phyloP scores from a whole-genome alignment of 2,329 filamentous ascomycete genomes.

The Epicoccum sorghinum region DNA sequence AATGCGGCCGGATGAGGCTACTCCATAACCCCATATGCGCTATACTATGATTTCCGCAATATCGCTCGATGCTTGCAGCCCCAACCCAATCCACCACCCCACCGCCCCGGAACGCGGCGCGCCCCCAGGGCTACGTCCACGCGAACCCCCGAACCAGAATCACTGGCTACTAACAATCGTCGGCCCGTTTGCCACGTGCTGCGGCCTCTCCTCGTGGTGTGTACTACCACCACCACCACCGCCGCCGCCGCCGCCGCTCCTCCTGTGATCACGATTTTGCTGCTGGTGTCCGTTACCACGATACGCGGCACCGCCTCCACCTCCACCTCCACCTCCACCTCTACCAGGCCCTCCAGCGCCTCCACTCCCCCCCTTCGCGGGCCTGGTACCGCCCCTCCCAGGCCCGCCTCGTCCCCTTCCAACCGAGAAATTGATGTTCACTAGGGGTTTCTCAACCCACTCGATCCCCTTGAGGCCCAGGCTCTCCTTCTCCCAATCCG shows the following conservation, averaged over 20 bases:
- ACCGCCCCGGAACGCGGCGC: no score
- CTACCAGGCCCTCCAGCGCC: constrained; percentile 5
- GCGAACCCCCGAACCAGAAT: background rate
- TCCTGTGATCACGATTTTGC: constrained; percentile 9
- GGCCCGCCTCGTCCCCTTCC: constrained; percentile 35
- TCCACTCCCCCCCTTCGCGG: constrained; percentile 1
- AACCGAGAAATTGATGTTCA: constrained; percentile 44
- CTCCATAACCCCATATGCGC: no score
- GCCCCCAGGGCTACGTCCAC: no score
- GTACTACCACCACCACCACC: no score
- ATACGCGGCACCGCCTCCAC: background rate
- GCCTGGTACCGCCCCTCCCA: constrained; percentile 12
- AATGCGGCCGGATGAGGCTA: no score
- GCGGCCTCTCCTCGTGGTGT: constrained; percentile 2
- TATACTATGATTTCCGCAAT: no score
- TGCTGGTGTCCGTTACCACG: constrained; percentile 12
- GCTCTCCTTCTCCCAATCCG: constrained; percentile 62
- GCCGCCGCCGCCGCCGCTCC: no score
- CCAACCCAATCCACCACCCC: no score
- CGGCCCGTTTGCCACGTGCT: constrained; percentile 9
- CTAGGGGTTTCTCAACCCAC: constrained; percentile 68
- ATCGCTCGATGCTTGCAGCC: no score
- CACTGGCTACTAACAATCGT: constrained; percentile 15
- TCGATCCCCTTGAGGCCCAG: constrained; percentile 63
- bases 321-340: background rate